Evolutionary conservation across 192 early-diverging fungal genomes (phyloP).

Genomic region (Oehlia diaphana): DNA sequence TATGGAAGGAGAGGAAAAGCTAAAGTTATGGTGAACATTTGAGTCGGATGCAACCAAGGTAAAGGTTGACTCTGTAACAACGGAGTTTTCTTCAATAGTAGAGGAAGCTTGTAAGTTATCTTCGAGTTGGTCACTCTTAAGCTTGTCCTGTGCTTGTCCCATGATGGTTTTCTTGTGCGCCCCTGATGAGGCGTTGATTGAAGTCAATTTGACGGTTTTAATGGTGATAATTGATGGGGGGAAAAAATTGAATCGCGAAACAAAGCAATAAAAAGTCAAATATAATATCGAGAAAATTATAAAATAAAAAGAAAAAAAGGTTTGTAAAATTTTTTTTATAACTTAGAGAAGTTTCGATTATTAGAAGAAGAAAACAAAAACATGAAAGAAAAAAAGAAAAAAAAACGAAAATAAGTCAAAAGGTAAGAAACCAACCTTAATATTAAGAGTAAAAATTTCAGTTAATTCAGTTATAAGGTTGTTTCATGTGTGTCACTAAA

Average conservation of each 20-base stretch:
- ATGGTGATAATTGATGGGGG: neutral
- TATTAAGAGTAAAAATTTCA: neutral
- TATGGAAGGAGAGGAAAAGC: slow-evolving; percentile 2
- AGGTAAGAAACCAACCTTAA: slow-evolving; percentile 9
- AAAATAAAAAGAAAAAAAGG: neutral
- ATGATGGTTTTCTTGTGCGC: slow-evolving; percentile 11
- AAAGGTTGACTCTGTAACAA: neutral
- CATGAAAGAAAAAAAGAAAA: neutral
- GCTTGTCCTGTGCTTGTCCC: slow-evolving; percentile 20
- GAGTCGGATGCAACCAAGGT: slow-evolving; percentile 8
- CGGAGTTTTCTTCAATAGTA: slow-evolving; percentile 4
- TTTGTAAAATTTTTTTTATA: neutral
- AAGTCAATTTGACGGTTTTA: slow-evolving; percentile 26
- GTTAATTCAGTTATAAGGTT: neutral
- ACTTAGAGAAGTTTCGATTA: neutral
- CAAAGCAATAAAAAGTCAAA: neutral
- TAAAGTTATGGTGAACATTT: slow-evolving; percentile 5
- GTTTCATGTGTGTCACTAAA: neutral
- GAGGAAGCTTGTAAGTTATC: neutral
- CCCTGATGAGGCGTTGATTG: slow-evolving; percentile 24
- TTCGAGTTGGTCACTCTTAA: neutral
- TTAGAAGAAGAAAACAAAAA: neutral
- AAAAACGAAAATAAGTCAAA: neutral
- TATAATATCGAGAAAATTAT: neutral
- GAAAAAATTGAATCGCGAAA: slow-evolving; percentile 4